Evolutionary conservation across 306 rosid species (phyloP).

Genomic region (Fragaria iinumae): DNA sequence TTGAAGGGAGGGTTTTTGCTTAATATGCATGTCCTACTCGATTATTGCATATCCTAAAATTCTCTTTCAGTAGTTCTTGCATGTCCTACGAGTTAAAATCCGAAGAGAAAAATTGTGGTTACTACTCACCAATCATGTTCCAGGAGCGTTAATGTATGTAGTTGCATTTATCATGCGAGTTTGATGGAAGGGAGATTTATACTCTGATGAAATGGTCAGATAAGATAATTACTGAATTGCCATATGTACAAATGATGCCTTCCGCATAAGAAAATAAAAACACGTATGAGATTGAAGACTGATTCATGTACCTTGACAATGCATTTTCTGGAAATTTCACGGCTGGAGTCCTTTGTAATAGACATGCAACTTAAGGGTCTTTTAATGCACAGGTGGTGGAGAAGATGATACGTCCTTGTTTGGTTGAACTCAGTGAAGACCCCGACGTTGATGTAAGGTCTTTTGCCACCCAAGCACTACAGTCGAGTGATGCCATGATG

Average conservation of each 20-base stretch:
- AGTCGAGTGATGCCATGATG: constrained; percentile 85
- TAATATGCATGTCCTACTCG: background rate
- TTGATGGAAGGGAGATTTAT: background rate
- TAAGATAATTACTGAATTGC: background rate
- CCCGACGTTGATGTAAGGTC: constrained; percentile 92
- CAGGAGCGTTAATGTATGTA: background rate
- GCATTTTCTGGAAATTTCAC: background rate
- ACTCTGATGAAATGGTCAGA: background rate
- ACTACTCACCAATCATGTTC: background rate
- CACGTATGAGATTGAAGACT: no score
- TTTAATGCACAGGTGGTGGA: constrained; percentile 70
- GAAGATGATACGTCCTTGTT: constrained; percentile 75
- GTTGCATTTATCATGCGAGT: background rate
- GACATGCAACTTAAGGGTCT: background rate
- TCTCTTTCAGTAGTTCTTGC: background rate
- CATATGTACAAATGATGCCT: background rate
- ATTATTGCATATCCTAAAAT: no score
- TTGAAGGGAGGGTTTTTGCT: background rate
- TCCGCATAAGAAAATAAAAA: background rate
- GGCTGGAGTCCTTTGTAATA: background rate
- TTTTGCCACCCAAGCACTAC: constrained; percentile 84
- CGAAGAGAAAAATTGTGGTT: background rate
- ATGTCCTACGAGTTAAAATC: background rate
- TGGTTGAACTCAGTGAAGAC: constrained; percentile 90
- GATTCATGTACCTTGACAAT: background rate